Conservation (phyloP, 306 rosid species). For the Myrica gale region DNA sequence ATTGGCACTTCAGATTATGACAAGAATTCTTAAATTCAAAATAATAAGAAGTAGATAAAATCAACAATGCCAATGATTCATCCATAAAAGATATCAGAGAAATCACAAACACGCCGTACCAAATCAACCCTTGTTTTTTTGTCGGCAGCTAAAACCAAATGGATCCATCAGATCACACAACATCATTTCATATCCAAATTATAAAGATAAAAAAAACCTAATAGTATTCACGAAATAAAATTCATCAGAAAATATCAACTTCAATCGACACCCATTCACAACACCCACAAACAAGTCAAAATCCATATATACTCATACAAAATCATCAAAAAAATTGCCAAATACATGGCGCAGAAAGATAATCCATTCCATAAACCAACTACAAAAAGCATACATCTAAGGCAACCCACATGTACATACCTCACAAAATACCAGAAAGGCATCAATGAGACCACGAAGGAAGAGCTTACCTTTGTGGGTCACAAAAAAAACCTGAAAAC, state of each 20-base stretch:
- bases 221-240: not conserved
- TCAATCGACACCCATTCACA: not conserved
- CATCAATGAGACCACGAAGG: not conserved
- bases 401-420: not conserved
- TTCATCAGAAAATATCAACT: not conserved
- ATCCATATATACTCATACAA: not conserved
- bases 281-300: not conserved
- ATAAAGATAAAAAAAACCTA: not conserved
- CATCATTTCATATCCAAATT: not conserved
- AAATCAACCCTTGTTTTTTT: not conserved
- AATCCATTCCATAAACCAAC: not conserved
- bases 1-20: not conserved
- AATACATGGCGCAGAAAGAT: not conserved
- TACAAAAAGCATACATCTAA: not conserved
- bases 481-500: not conserved
- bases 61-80: not conserved
- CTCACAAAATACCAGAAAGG: not conserved
- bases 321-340: not conserved
- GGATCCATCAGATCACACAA: not conserved
- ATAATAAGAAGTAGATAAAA: not conserved
- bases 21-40: not conserved
- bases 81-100: not conserved
- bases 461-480: conserved; percentile 15
- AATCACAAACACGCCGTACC: not conserved
- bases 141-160: not conserved